These are phyloP conservation scores for Panaeolus cyanescens DNA, from an alignment of 768 basidiomycete genomes.

Conservation along the genomic window DNA sequence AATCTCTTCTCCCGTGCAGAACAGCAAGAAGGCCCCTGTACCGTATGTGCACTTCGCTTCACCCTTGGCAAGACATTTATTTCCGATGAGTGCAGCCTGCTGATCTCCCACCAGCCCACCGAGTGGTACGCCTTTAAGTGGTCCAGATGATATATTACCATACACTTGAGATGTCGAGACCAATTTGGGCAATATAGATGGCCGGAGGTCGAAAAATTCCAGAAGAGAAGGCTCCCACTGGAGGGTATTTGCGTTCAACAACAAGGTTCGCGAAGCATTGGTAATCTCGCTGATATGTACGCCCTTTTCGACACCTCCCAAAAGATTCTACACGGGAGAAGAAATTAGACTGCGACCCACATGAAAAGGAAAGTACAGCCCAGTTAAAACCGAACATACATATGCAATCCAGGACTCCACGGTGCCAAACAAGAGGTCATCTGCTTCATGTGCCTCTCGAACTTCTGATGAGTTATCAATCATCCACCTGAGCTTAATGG, in stretches of 20 bases:
- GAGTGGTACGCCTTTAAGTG: constrained; percentile 77
- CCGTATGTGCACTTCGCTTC: constrained; percentile 99
- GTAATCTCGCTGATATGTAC: constrained; percentile 91
- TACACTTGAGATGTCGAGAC: constrained; percentile 94
- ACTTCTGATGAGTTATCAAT: constrained; percentile 84
- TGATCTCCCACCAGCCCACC: constrained; percentile 98
- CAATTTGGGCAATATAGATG: constrained; percentile 80
- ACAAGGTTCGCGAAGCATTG: constrained; percentile 95
- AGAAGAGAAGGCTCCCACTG: constrained; percentile 83
- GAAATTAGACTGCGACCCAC: not conserved
- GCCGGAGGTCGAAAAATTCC: constrained; percentile 82
- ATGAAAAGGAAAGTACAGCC: not conserved
- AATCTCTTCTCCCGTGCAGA: constrained; percentile 89
- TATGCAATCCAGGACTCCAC: constrained; percentile 97
- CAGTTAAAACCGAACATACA: constrained; percentile 42
- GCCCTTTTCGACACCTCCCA: constrained; percentile 70
- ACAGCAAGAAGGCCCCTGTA: constrained; percentile 94
- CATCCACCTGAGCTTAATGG: constrained; percentile 97
- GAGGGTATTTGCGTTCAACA: constrained; percentile 81
- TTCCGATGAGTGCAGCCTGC: constrained; percentile 94
- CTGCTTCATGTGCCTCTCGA: constrained; percentile 72
- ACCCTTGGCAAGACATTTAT: constrained; percentile 89
- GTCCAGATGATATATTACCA: constrained; percentile 69
- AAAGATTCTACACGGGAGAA: constrained; percentile 60
- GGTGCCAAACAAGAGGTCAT: constrained; percentile 89